Evolutionary conservation across 345 rosid species (phyloP).

Genomic region (Syzygium aqueum): DNA sequence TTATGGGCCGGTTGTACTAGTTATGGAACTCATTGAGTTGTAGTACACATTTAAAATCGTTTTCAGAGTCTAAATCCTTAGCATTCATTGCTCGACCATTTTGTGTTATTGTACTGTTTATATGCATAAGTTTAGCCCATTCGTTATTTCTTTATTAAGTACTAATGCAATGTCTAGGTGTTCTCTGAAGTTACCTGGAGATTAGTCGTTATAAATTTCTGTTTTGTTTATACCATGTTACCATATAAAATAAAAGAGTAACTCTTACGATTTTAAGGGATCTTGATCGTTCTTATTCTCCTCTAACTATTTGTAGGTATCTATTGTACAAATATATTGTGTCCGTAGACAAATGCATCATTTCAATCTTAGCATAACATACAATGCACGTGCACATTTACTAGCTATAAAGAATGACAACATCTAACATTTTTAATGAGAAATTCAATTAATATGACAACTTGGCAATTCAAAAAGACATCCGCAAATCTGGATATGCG

Average conservation of each 20-base stretch:
- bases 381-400: neutral
- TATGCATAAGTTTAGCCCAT: neutral
- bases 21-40: neutral
- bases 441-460: neutral
- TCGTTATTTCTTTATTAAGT: neutral
- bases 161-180: neutral
- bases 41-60: neutral
- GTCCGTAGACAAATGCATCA: neutral
- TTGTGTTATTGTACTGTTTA: neutral
- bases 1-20: neutral
- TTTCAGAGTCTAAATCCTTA: neutral
- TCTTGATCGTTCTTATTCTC: neutral
- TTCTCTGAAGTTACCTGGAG: neutral
- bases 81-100: neutral
- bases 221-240: neutral
- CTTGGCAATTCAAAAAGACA: neutral
- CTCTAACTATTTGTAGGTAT: neutral
- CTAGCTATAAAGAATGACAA: neutral
- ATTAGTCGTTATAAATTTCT: neutral
- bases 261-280: neutral
- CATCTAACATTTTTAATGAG: neutral
- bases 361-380: neutral
- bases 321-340: neutral
- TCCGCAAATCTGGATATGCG: neutral
- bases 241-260: neutral